A percentile compares a stretch with the other conserved stretches of the same genome.
Conservation (phyloP, 1,284 basidiomycete species). For the Peniophora sp. region DNA sequence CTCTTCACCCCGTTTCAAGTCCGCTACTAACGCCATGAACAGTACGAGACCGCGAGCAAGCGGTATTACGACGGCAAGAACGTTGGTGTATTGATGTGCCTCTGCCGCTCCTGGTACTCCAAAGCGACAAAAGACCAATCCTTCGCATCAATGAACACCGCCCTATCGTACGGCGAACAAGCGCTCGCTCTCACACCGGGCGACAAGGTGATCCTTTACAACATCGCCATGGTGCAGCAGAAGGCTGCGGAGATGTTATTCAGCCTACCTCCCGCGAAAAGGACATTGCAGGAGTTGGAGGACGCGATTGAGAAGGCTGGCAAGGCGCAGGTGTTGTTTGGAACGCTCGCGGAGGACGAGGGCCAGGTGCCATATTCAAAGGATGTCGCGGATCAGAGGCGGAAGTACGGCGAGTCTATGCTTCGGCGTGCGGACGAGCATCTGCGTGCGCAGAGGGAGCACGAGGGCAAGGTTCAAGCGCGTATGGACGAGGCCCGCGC, state of each 20-base stretch:
- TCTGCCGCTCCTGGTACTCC: conserved; percentile 86
- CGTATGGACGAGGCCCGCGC: conserved; percentile 68
- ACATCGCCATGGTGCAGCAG: conserved; percentile 95
- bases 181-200: conserved; percentile 75
- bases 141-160: conserved; percentile 70
- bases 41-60: conserved; percentile 86
- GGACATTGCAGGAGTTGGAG: conserved; percentile 74
- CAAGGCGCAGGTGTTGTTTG: conserved; percentile 88
- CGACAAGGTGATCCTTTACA: conserved; percentile 87
- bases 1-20: conserved; percentile 2
- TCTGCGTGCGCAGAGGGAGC: conserved; percentile 61
- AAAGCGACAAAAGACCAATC: conserved; percentile 86
- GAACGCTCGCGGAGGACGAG: conserved; percentile 69
- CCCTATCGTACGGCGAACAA: conserved; percentile 77
- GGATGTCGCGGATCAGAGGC: conserved; percentile 82
- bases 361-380: conserved; percentile 75
- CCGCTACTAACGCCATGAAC: not conserved
- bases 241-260: conserved; percentile 88
- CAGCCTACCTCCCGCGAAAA: conserved; percentile 62
- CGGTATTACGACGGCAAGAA: conserved; percentile 69
- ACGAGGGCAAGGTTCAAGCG: conserved; percentile 68
- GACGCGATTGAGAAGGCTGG: conserved; percentile 74
- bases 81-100: conserved; percentile 68
- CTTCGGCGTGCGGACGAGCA: conserved; percentile 75
- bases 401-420: conserved; percentile 82